These are phyloP conservation scores for Aspergillus sp. DNA, from an alignment of 2,329 filamentous ascomycete species.

Conservation along the genomic window DNA sequence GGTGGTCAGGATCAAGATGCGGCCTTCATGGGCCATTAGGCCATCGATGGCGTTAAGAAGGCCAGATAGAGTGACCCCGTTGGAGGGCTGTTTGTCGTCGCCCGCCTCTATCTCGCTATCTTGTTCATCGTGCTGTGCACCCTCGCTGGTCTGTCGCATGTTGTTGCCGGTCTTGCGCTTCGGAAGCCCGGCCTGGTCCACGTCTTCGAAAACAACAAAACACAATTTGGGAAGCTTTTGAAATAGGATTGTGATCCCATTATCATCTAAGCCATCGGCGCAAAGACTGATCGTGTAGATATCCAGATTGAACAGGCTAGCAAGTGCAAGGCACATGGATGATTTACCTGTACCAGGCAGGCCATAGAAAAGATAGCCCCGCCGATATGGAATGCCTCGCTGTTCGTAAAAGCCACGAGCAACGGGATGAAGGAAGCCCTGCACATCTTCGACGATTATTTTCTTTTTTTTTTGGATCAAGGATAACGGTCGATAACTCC, in stretches of 20 bases:
- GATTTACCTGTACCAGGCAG: conserved; percentile 74
- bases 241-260: conserved; percentile 57
- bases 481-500: conserved; percentile 71
- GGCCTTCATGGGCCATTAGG: conserved; percentile 75
- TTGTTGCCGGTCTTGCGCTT: conserved; percentile 5
- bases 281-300: conserved; percentile 63
- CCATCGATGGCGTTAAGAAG: conserved; percentile 82
- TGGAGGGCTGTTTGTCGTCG: conserved; percentile 20
- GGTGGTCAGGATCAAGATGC: conserved; percentile 78
- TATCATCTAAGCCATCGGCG: conserved; percentile 58
- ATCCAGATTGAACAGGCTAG: conserved; percentile 63
- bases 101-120: conserved; percentile 3
- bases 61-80: conserved; percentile 67
- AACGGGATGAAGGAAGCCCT: conserved; percentile 70
- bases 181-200: conserved; percentile 59
- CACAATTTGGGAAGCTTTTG: conserved; percentile 41
- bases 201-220: conserved; percentile 58
- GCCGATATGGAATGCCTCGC: conserved; percentile 65
- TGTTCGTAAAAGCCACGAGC: conserved; percentile 18
- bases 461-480: conserved; percentile 67
- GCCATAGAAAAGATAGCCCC: conserved; percentile 76
- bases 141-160: conserved; percentile 6
- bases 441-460: conserved; percentile 67
- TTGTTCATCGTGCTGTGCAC: neutral
- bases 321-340: conserved; percentile 64